Conservation (phyloP, 257 asterid species). For the Anisodus acutangulus region DNA sequence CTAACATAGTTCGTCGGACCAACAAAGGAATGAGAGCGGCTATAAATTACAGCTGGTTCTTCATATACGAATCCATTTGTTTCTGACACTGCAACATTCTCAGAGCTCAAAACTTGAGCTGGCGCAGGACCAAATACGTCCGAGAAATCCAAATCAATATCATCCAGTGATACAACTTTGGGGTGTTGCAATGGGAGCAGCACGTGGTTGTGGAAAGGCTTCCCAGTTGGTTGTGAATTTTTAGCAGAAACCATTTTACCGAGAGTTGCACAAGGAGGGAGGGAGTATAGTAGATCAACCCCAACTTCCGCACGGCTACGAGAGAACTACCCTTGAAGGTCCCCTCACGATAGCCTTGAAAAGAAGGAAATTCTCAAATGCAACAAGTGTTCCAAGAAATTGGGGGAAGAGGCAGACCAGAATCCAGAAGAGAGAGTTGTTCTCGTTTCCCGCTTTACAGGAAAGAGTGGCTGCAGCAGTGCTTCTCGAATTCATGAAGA, state of each 20-base stretch:
- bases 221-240: slow-evolving; percentile 38
- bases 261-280: slow-evolving; percentile 27
- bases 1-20: slow-evolving; percentile 60
- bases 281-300: slow-evolving; percentile 25
- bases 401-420: slow-evolving; percentile 54
- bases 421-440: slow-evolving; percentile 48
- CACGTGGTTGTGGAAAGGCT: slow-evolving; percentile 42
- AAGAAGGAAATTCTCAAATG: slow-evolving; percentile 49
- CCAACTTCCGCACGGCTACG: slow-evolving; percentile 26
- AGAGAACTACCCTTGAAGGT: slow-evolving; percentile 35
- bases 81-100: slow-evolving; percentile 42
- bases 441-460: slow-evolving; percentile 69
- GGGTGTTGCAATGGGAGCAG: slow-evolving; percentile 45
- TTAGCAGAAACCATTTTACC: slow-evolving; percentile 65
- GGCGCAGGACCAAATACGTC: slow-evolving; percentile 73
- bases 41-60: slow-evolving; percentile 57
- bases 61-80: slow-evolving; percentile 47
- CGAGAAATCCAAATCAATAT: slow-evolving; percentile 63
- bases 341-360: slow-evolving; percentile 57
- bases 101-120: slow-evolving; percentile 41
- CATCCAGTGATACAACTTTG: slow-evolving; percentile 44
- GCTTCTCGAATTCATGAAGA: slow-evolving; percentile 71
- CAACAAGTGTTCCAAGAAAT: slow-evolving; percentile 52
- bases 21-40: slow-evolving; percentile 67
- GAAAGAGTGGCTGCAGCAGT: slow-evolving; percentile 64